Evolutionary conservation across 2,329 filamentous ascomycete species (phyloP).

Genomic region (Colletotrichum lupini): DNA sequence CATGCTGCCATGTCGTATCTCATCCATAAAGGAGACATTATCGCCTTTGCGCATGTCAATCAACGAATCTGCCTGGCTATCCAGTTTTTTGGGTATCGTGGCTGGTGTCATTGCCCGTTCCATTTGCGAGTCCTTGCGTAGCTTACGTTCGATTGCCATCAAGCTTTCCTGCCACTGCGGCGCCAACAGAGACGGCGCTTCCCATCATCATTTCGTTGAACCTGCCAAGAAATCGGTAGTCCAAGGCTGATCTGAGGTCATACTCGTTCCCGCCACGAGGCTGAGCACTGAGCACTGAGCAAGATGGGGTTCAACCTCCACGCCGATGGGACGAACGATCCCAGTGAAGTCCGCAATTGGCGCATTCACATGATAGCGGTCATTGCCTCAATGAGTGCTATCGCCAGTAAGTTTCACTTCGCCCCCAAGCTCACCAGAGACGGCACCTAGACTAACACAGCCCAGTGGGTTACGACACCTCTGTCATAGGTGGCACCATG

Average conservation of each 20-base stretch:
- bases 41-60: background rate
- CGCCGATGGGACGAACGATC: slow-evolving; percentile 23
- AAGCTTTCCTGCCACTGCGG: background rate
- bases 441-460: background rate
- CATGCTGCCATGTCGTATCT: background rate
- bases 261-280: background rate
- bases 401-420: slow-evolving; percentile 34
- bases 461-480: slow-evolving; percentile 9
- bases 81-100: background rate
- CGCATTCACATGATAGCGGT: slow-evolving; percentile 39
- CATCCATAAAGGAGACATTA: background rate
- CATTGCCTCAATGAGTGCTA: slow-evolving; percentile 39
- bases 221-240: background rate
- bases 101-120: background rate
- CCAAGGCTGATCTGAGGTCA: background rate
- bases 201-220: background rate
- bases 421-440: background rate
- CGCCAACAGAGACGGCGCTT: background rate
- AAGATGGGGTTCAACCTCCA: slow-evolving; percentile 19
- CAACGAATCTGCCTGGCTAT: background rate
- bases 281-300: background rate
- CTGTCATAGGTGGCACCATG: slow-evolving; percentile 40
- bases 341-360: slow-evolving; percentile 35
- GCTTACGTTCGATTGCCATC: background rate
- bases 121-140: background rate